Evolutionary conservation across 2,329 filamentous ascomycete species (phyloP).

Genomic region (Podosphaera fusca): DNA sequence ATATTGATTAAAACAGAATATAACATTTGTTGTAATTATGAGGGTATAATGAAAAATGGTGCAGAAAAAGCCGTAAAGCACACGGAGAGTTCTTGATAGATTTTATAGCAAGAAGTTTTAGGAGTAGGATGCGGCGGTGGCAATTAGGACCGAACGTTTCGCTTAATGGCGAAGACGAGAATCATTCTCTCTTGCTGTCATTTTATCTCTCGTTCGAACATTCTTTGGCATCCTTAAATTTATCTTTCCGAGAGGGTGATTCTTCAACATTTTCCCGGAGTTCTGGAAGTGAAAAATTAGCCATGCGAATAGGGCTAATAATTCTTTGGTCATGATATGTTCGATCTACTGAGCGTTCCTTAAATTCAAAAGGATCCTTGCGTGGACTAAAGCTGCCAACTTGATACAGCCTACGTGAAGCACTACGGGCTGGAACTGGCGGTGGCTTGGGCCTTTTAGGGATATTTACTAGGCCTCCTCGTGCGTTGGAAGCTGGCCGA

Average conservation of each 20-base stretch:
- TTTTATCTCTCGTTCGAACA: background rate
- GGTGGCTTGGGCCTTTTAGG: constrained; percentile 58
- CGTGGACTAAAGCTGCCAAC: background rate
- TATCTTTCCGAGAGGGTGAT: background rate
- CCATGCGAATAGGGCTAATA: background rate
- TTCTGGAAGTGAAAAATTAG: background rate
- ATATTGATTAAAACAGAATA: background rate
- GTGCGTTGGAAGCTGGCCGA: constrained; percentile 27
- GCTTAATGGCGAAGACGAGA: too few species aligned
- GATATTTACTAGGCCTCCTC: constrained; percentile 65
- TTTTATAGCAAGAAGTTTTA: too few species aligned
- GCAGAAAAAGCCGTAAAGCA: background rate
- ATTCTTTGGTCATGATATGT: background rate
- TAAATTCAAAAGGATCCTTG: background rate
- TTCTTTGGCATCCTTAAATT: background rate
- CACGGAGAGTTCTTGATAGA: too few species aligned
- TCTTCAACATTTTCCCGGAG: background rate
- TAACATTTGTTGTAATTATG: background rate
- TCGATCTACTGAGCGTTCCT: background rate
- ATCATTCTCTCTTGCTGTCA: background rate
- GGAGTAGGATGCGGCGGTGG: too few species aligned
- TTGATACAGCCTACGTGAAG: constrained; percentile 21
- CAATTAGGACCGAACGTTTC: too few species aligned
- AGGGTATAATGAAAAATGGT: background rate
- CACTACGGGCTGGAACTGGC: constrained; percentile 48